Evolutionary conservation across 306 rosid genomes (phyloP).

Genomic region (Malus asiatica): DNA sequence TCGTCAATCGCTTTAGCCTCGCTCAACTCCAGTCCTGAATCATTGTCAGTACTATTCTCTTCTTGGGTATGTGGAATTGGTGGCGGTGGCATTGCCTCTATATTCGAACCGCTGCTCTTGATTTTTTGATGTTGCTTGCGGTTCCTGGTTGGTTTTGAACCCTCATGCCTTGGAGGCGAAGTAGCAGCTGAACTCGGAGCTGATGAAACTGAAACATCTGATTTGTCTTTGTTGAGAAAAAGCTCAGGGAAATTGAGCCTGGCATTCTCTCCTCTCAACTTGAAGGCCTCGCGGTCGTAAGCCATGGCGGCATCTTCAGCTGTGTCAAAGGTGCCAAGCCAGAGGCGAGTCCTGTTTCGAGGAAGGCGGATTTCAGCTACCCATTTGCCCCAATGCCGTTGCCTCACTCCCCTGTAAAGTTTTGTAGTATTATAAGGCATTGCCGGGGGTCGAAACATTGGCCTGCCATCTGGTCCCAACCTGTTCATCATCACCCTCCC

Average conservation of each 20-base stretch:
- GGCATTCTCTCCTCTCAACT: conserved; percentile 90
- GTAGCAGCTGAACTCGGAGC: conserved; percentile 25
- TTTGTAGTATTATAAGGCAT: conserved; percentile 66
- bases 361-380: conserved; percentile 96
- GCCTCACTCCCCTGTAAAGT: conserved; percentile 93
- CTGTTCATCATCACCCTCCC: conserved; percentile 62
- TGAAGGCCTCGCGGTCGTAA: conserved; percentile 88
- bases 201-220: conserved; percentile 10
- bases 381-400: conserved; percentile 99
- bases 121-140: conserved; percentile 13
- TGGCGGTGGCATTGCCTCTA: conserved; percentile 18
- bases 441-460: conserved; percentile 38
- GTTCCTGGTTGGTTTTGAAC: conserved; percentile 14
- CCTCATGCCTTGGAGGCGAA: conserved; percentile 14
- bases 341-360: conserved; percentile 77
- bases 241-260: conserved; percentile 85
- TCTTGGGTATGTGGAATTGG: conserved; percentile 4
- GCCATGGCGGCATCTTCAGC: conserved; percentile 99
- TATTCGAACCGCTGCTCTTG: not conserved
- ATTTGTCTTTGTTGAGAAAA: conserved; percentile 49
- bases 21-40: conserved; percentile 46
- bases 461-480: conserved; percentile 40
- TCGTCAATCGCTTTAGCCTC: conserved; percentile 35
- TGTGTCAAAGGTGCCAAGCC: conserved; percentile 97
- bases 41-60: conserved; percentile 32